These are phyloP conservation scores for Flammula alnicola DNA, from an alignment of 1,284 basidiomycete species.

Conservation along the genomic window DNA sequence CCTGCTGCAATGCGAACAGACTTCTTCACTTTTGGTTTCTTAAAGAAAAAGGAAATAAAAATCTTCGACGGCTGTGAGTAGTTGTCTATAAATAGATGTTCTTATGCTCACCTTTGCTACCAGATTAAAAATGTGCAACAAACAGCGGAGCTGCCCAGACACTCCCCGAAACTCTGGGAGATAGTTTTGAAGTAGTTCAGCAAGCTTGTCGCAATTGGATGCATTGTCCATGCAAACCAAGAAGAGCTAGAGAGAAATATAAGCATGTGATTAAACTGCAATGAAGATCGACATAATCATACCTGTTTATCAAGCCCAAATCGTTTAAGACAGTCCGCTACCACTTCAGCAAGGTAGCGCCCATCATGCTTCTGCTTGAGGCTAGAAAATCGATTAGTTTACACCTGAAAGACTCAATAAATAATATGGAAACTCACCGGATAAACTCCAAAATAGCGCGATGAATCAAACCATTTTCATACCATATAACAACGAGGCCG, in stretches of 20 bases:
- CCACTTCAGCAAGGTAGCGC: constrained; percentile 30
- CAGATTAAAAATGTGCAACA: constrained; percentile 5
- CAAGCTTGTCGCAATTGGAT: constrained; percentile 19
- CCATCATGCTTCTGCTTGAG: constrained; percentile 33
- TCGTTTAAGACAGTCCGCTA: constrained; percentile 27
- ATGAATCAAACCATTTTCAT: constrained; percentile 28
- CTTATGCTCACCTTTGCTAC: constrained; percentile 7
- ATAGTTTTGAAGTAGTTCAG: constrained; percentile 16
- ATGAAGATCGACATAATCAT: constrained; percentile 3
- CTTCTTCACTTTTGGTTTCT: too few relatives aligned
- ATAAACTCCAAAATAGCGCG: constrained; percentile 36
- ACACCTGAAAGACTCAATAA: not conserved
- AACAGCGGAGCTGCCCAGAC: constrained; percentile 1
- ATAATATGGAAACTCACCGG: constrained; percentile 21
- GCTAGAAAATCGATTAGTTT: constrained; percentile 17
- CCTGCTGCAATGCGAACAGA: constrained; percentile 2
- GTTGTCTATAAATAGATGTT: constrained; percentile 1
- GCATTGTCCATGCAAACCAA: constrained; percentile 24
- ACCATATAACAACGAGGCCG: constrained; percentile 37
- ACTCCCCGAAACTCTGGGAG: constrained; percentile 22
- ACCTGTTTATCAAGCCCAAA: constrained; percentile 32
- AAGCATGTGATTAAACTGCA: not conserved
- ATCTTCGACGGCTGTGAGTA: constrained; percentile 4
- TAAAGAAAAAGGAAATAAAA: constrained; percentile 26
- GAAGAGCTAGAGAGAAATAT: not conserved